A percentile compares a stretch with the other conserved stretches of the same genome.
These are phyloP conservation scores for Nannizziopsis barbatae DNA, from an alignment of 2,329 filamentous ascomycete species.

Conservation along the genomic window DNA sequence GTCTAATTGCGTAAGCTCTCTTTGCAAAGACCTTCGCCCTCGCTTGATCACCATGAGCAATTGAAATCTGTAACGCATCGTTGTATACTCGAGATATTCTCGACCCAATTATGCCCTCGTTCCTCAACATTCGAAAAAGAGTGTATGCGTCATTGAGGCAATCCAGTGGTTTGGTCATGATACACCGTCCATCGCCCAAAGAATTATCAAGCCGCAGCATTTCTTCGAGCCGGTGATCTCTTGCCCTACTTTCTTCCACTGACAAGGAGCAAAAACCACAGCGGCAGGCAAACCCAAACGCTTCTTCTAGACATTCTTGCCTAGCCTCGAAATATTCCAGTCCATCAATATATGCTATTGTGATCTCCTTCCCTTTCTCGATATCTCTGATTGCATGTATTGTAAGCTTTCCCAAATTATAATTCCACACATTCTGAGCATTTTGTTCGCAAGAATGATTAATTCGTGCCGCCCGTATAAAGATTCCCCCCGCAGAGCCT, in stretches of 20 bases:
- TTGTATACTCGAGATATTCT: slow-evolving; percentile 13
- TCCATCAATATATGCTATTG: slow-evolving; percentile 14
- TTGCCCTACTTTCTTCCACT: slow-evolving; percentile 2
- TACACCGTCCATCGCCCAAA: slow-evolving; percentile 10
- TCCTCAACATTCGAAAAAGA: slow-evolving; percentile 7
- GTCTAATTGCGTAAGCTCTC: slow-evolving; percentile 27
- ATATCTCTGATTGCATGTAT: slow-evolving; percentile 15
- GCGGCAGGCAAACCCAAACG: slow-evolving; percentile 13
- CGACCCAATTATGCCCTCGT: slow-evolving; percentile 12
- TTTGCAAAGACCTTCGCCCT: slow-evolving; percentile 36
- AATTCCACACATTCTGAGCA: slow-evolving; percentile 14
- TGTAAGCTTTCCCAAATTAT: slow-evolving; percentile 9
- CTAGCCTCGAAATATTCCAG: slow-evolving; percentile 3
- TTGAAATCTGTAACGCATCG: slow-evolving; percentile 27
- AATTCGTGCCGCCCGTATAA: slow-evolving; percentile 12
- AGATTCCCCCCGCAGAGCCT: slow-evolving; percentile 11
- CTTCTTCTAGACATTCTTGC: slow-evolving; percentile 8
- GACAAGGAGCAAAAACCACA: slow-evolving; percentile 12
- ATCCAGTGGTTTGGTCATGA: slow-evolving; percentile 11
- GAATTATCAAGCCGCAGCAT: slow-evolving; percentile 7
- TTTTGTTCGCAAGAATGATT: slow-evolving; percentile 17
- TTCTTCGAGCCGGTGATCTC: slow-evolving; percentile 8
- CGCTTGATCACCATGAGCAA: slow-evolving; percentile 36
- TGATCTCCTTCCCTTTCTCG: slow-evolving; percentile 15
- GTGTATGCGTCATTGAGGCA: slow-evolving; percentile 10